Percentiles rank a stretch among this genome's conserved stretches.
phyloP scores from a whole-genome alignment of 495 filamentous ascomycete species.

The Penicillium paxilli region DNA sequence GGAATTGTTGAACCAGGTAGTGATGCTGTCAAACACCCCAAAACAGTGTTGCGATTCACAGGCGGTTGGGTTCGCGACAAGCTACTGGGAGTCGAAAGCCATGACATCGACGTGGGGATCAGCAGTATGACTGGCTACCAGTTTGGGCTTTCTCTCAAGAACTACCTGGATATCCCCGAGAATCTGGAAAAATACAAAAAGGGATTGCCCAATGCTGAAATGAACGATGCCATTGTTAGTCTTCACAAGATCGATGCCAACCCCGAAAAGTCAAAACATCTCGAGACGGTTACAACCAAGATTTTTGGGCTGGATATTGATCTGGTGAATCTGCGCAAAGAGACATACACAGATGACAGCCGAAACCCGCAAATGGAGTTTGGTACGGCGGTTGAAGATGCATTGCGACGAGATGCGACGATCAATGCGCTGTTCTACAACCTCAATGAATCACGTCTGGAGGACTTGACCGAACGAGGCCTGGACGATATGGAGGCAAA shows the following conservation, averaged over 20 bases:
- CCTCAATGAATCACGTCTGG: slow-evolving; percentile 67
- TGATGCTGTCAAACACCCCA: slow-evolving; percentile 15
- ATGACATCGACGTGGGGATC: slow-evolving; percentile 95
- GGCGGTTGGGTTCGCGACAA: slow-evolving; percentile 99
- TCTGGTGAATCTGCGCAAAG: slow-evolving; percentile 90
- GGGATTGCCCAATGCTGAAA: slow-evolving; percentile 23
- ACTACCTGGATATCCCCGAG: slow-evolving; percentile 54
- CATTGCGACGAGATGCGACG: slow-evolving; percentile 85
- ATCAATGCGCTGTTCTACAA: slow-evolving; percentile 98
- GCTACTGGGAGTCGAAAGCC: slow-evolving; percentile 73
- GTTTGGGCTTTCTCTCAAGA: slow-evolving; percentile 67
- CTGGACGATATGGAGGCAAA: slow-evolving; percentile 69
- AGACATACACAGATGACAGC: slow-evolving; percentile 82
- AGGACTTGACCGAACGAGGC: slow-evolving; percentile 80
- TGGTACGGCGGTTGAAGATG: slow-evolving; percentile 88
- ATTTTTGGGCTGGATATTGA: slow-evolving; percentile 90
- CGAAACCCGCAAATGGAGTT: slow-evolving; percentile 93
- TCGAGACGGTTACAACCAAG: slow-evolving; percentile 86
- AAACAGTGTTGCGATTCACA: slow-evolving; percentile 73
- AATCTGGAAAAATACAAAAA: slow-evolving; percentile 55
- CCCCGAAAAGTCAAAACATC: slow-evolving; percentile 95
- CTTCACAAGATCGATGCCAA: slow-evolving; percentile 82
- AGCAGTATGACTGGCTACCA: slow-evolving; percentile 90
- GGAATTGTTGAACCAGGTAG: slow-evolving; percentile 37
- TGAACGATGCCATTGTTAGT: slow-evolving; percentile 44